A percentile compares a stretch with the other conserved stretches of the same genome.
phyloP scores from a whole-genome alignment of 257 asterid species.

The Nicotiana tabacum region DNA sequence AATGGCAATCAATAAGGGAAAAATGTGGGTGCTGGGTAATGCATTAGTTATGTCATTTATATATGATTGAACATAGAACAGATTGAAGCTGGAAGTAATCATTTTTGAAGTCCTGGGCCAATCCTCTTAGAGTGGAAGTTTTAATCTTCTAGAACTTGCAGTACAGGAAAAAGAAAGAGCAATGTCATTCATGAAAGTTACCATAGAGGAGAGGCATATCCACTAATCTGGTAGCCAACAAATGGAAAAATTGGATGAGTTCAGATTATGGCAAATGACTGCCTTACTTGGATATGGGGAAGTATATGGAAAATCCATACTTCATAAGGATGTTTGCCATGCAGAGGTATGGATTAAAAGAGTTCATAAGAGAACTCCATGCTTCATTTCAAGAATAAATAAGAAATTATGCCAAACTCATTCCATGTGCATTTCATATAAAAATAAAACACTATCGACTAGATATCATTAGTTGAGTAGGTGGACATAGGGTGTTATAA shows the following conservation, averaged over 20 bases:
- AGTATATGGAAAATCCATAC: not conserved
- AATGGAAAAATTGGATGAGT: not conserved
- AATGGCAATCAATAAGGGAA: not conserved
- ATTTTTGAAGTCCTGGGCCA: not conserved
- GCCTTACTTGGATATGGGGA: not conserved
- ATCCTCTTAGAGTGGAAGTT: not conserved
- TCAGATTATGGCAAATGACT: not conserved
- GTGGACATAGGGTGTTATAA: not conserved
- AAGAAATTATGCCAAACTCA: not conserved
- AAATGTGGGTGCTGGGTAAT: not conserved
- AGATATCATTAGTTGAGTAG: conserved; percentile 3
- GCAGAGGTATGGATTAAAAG: not conserved
- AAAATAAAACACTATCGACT: not conserved
- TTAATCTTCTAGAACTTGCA: not conserved
- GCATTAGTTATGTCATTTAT: not conserved
- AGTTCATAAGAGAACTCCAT: not conserved
- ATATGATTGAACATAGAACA: not conserved
- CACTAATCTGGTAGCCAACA: not conserved
- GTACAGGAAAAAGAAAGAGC: not conserved
- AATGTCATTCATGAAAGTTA: not conserved
- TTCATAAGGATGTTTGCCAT: not conserved
- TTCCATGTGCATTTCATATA: not conserved
- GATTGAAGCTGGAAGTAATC: not conserved
- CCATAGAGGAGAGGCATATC: not conserved
- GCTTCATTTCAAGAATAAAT: not conserved